Evolutionary conservation across 73 alveolate genomes (phyloP).

Genomic region (Durusdinium trenchii): DNA sequence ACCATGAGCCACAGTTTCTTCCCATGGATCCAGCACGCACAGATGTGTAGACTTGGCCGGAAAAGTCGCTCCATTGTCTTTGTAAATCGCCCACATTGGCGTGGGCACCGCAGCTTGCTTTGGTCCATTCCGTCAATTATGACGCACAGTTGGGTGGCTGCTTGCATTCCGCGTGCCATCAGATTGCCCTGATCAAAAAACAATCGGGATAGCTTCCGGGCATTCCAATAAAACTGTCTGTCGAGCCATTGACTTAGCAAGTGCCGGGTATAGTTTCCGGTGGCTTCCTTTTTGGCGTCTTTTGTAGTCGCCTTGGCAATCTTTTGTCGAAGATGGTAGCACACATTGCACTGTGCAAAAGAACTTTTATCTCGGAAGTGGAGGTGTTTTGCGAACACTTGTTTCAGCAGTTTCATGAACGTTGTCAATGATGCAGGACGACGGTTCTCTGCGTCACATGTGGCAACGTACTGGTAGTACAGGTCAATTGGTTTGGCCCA

Average conservation of each 20-base stretch:
- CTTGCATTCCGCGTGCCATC: too few relatives aligned
- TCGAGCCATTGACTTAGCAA: neutral
- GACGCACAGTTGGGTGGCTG: neutral
- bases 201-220: neutral
- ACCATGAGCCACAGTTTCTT: neutral
- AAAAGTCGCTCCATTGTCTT: neutral
- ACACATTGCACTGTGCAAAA: neutral
- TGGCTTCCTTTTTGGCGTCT: neutral
- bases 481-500: neutral
- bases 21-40: neutral
- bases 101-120: neutral
- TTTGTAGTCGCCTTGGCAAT: neutral
- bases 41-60: neutral
- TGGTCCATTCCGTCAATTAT: neutral
- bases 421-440: neutral
- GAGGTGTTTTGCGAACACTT: neutral
- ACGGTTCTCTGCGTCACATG: too few relatives aligned
- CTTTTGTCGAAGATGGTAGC: neutral
- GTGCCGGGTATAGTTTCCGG: neutral
- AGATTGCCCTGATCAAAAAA: too few relatives aligned
- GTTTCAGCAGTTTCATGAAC: neutral
- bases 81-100: neutral
- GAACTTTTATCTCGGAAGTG: neutral
- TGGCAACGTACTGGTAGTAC: conserved; percentile 6
- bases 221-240: neutral